Evolutionary conservation across 805 yeast species (phyloP).

Genomic region (Kodamaea kaohsiungensis): DNA sequence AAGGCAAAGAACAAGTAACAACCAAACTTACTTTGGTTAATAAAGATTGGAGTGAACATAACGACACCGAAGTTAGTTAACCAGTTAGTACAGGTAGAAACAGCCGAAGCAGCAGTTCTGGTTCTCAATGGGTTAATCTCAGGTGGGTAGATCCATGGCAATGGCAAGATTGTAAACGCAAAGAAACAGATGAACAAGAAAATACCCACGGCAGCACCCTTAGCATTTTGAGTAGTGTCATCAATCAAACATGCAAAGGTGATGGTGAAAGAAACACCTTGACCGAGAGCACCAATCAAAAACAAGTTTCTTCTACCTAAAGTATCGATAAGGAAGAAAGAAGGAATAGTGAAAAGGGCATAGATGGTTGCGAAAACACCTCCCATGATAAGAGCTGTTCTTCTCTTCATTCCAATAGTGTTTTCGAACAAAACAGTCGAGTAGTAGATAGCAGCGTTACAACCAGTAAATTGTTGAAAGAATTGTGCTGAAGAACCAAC

Average conservation of each 20-base stretch:
- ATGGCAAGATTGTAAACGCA: slow-evolving; percentile 46
- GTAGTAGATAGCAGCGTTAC: slow-evolving; percentile 70
- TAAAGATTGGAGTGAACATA: slow-evolving; percentile 47
- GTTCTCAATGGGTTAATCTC: slow-evolving; percentile 49
- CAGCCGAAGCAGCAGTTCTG: slow-evolving; percentile 46
- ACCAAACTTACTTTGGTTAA: slow-evolving; percentile 40
- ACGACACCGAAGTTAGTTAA: slow-evolving; percentile 45
- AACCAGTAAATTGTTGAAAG: slow-evolving; percentile 71
- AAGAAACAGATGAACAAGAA: slow-evolving; percentile 46
- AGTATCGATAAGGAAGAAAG: slow-evolving; percentile 44
- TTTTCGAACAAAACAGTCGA: slow-evolving; percentile 56
- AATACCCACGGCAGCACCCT: slow-evolving; percentile 48
- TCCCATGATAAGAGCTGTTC: slow-evolving; percentile 59
- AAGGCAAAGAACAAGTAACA: slow-evolving; percentile 44
- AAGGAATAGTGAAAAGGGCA: slow-evolving; percentile 50
- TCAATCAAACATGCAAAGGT: slow-evolving; percentile 42
- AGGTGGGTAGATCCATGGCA: slow-evolving; percentile 51
- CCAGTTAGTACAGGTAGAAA: slow-evolving; percentile 49
- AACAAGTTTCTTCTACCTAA: slow-evolving; percentile 48
- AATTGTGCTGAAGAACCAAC: slow-evolving; percentile 68
- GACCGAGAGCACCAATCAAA: slow-evolving; percentile 44
- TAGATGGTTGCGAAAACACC: slow-evolving; percentile 65
- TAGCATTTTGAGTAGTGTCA: slow-evolving; percentile 34
- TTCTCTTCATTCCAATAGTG: slow-evolving; percentile 50
- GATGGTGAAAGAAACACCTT: slow-evolving; percentile 41